Evolutionary conservation across 257 asterid genomes (phyloP), one percentile per base, ranked within the genome.

Genomic region (Nicotiana tabacum): DNA sequence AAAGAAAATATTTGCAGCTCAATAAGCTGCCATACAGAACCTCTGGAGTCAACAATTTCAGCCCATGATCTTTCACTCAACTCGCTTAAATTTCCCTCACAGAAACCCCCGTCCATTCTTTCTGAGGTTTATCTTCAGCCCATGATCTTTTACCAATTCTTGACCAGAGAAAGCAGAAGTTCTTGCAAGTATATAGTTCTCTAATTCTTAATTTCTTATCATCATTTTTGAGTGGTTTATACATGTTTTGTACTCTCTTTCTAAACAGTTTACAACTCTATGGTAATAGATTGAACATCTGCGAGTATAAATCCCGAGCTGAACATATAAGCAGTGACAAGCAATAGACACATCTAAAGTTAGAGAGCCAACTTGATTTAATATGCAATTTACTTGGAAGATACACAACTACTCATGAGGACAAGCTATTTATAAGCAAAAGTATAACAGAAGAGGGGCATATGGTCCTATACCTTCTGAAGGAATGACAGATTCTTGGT

Each of bases 391-490:
- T 79, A 79, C 72, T 79, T 79, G 61, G 61, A 37, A 58, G 74
- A 65, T 6, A 10, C 68, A 30, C 78, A 27, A 65, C 30, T 53
- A 81, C 21, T 33, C 32, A 72, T 17, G 48, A 15, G 15, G 43
- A 48, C 46, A 74, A 24, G 1, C n/a, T 2, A 46, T 24, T 46
- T 46, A 43, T 70, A 1, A 43, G 78, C 58, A 6, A 8, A 48
- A 74, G 33, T 48, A 32, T 21, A 46, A 66, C 56, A 58, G 48
- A 57, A 66, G 65, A 29, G 60, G 27, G 60, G 78, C 56, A 17
- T 30, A 37, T 30, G 84, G 84, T 78, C n/a, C 66, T 66, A 55
- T 91, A 96, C 99, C 95, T 91, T 68, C 85, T 82, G 46, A 76
- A 87, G 80, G 83, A 78, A 88, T 70, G 56, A 78, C 81, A 57